Base-by-base conservation (phyloP, 345 rosid species). In the Ricinus communis region DNA sequence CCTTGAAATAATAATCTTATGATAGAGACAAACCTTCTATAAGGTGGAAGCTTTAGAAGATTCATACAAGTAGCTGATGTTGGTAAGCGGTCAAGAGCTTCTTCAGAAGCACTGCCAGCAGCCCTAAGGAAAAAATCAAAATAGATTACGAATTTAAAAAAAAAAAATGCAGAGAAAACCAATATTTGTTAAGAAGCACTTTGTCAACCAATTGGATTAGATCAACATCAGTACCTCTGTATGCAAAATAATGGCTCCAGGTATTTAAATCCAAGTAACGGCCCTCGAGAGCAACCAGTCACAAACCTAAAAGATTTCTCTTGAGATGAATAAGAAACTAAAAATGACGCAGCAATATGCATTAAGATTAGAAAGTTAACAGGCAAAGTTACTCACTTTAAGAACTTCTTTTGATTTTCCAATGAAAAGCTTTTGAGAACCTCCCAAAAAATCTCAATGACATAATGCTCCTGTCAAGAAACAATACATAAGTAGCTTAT, bases 11-110 rank as follows among this genome's bases (percentile, higher is more conserved):
- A 40, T 49, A 4, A 36, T n/a, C 68, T 24, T 19, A 33, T 36
- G 60, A 65, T 22, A 65, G 0, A 64, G 73, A 85, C 86, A 78
- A 75, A 95, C 97, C 99, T 95, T 82, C 90, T 80, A 71, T 95
- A 95, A 8, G 99, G 97, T 12, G 99, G 99, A 85, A 95, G 99
- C 87, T 95, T 95, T 27, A 95, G 89, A 81, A 92, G 96, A 82
- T 95, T 95, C 99, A 95, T 95, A 74, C 99, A 95, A 71, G 99
- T 95, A 62, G 97, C 99, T 50, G 97, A 77, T 47, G 99, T 95
- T 0, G 99, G 99, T 74, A 95, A 82, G 56, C 99, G 86, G 62
- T 92, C 97, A 70, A 92, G 84, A 47, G 91, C 84, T 81, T 90
- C 99, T 27, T 90, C 90, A 25, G 87, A 74, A 31, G 88, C 85